These are phyloP conservation scores for Plasmopara muralis DNA, from an alignment of 352 stramenopile species.

Conservation along the genomic window DNA sequence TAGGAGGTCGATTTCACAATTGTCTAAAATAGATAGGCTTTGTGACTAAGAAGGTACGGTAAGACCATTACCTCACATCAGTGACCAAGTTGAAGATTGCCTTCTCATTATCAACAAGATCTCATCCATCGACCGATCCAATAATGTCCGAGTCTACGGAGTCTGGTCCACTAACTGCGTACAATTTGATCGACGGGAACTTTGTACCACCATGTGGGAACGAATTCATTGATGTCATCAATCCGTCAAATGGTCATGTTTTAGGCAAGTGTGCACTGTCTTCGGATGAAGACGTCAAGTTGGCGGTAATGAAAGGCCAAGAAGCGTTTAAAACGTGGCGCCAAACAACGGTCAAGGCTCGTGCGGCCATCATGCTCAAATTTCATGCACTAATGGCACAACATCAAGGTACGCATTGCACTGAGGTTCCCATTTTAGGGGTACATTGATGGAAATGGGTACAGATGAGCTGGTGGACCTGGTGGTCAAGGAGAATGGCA, in stretches of 20 bases:
- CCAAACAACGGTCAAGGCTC: slow-evolving; percentile 89
- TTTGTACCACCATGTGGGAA: slow-evolving; percentile 40
- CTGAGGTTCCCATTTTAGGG: neutral
- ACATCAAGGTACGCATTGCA: slow-evolving; percentile 49
- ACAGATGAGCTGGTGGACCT: slow-evolving; percentile 86
- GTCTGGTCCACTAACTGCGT: slow-evolving; percentile 5
- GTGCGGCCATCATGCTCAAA: slow-evolving; percentile 93
- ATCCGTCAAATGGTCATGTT: slow-evolving; percentile 47
- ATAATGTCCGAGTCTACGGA: too few species aligned
- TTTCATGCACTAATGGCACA: slow-evolving; percentile 91
- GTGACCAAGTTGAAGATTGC: too few species aligned
- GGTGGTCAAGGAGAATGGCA: slow-evolving; percentile 94
- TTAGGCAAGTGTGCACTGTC: slow-evolving; percentile 85
- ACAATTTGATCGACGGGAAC: slow-evolving; percentile 67
- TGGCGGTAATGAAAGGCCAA: slow-evolving; percentile 70
- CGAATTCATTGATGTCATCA: slow-evolving; percentile 59
- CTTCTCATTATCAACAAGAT: too few species aligned
- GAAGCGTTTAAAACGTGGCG: slow-evolving; percentile 89
- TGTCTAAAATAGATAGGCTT: too few species aligned
- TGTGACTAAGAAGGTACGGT: too few species aligned
- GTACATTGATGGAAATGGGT: too few species aligned
- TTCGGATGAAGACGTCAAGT: slow-evolving; percentile 70
- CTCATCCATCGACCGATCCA: too few species aligned
- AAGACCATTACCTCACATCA: too few species aligned
- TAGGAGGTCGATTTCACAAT: too few species aligned